Evolutionary conservation across 2,329 filamentous ascomycete species (phyloP).

Genomic region (Coniella lustricola): DNA sequence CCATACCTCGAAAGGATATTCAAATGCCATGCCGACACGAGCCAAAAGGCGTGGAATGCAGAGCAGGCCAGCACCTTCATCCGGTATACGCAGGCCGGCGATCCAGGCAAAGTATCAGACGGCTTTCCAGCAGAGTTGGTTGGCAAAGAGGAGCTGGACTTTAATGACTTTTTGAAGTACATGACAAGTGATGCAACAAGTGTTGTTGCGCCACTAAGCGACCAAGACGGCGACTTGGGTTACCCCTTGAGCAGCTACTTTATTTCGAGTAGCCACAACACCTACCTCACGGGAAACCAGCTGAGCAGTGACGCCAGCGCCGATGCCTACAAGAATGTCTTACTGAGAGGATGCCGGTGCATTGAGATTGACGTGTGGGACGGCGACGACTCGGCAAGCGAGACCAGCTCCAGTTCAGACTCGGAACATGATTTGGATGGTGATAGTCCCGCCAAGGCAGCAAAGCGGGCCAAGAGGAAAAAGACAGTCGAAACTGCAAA

Average conservation of each 20-base stretch:
- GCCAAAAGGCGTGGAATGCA: conserved; percentile 35
- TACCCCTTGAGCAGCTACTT: conserved; percentile 85
- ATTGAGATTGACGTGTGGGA: conserved; percentile 97
- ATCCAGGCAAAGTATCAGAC: conserved; percentile 14
- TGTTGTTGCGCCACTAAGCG: conserved; percentile 29
- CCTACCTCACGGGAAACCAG: conserved; percentile 84
- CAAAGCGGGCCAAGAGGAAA: conserved; percentile 44
- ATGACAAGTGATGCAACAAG: conserved; percentile 46
- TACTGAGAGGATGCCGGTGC: conserved; percentile 80
- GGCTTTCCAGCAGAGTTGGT: conserved; percentile 22
- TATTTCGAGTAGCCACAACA: conserved; percentile 93
- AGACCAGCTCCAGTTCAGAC: conserved; percentile 56
- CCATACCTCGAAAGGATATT: conserved; percentile 41
- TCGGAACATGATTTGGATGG: conserved; percentile 49
- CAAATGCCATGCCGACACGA: conserved; percentile 33
- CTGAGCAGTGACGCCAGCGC: conserved; percentile 81
- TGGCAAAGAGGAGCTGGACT: conserved; percentile 33
- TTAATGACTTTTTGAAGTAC: conserved; percentile 45
- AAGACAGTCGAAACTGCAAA: conserved; percentile 58
- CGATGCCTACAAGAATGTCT: conserved; percentile 76
- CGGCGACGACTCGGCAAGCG: conserved; percentile 61
- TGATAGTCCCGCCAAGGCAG: conserved; percentile 44
- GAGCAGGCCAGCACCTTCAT: conserved; percentile 40
- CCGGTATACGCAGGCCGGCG: conserved; percentile 37
- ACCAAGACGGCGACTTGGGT: conserved; percentile 45